phyloP scores from a whole-genome alignment of 805 yeast species.

The Geotrichum ghanense region DNA sequence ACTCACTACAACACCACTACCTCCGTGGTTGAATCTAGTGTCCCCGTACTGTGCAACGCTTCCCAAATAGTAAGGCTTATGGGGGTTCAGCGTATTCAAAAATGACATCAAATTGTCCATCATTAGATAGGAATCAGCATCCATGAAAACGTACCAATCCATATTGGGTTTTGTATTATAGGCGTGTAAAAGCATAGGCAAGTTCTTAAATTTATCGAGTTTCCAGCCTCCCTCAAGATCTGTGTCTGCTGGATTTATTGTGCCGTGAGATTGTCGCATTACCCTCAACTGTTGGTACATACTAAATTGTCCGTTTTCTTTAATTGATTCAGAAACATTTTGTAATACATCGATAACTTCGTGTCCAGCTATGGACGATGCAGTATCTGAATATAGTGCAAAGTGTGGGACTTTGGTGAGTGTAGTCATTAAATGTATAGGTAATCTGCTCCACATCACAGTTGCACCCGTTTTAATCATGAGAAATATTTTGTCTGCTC shows the following conservation, averaged over 20 bases:
- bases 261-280: not conserved
- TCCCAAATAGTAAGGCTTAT: conserved; percentile 23
- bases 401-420: conserved; percentile 23
- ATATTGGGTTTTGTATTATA: conserved; percentile 17
- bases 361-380: conserved; percentile 22
- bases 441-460: conserved; percentile 26
- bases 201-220: conserved; percentile 27
- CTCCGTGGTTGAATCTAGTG: conserved; percentile 29
- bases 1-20: conserved; percentile 26
- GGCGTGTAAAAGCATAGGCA: conserved; percentile 28
- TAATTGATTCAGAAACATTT: conserved; percentile 14
- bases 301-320: conserved; percentile 11
- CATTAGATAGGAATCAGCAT: conserved; percentile 25
- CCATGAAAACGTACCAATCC: conserved; percentile 28
- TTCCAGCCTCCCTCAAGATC: conserved; percentile 16
- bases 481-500: conserved; percentile 12
- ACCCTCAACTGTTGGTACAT: conserved; percentile 17
- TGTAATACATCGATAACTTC: conserved; percentile 24
- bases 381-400: conserved; percentile 26
- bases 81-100: conserved; percentile 18
- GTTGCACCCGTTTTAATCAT: conserved; percentile 29
- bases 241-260: not conserved
- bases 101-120: conserved; percentile 19
- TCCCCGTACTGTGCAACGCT: conserved; percentile 14
- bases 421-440: conserved; percentile 26